Evolutionary conservation across 768 basidiomycete genomes (phyloP).

Genomic region (Pleurotus giganteus): DNA sequence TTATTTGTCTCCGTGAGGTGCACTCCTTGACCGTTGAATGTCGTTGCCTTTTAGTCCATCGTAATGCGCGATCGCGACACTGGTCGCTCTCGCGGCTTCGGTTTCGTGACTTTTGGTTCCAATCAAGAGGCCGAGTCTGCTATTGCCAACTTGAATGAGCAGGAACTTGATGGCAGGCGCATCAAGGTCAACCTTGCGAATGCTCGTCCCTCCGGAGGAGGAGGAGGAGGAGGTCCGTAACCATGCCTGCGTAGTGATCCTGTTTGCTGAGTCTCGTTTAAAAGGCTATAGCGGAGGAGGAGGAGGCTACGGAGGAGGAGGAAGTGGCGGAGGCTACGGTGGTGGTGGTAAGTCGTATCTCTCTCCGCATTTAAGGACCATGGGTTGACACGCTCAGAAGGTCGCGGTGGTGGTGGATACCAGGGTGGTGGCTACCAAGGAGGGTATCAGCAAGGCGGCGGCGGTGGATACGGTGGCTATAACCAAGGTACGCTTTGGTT

Average conservation of each 20-base stretch:
- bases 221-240: constrained; percentile 30
- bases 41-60: constrained; percentile 69
- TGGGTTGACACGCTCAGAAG: constrained; percentile 6
- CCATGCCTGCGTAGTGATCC: constrained; percentile 3
- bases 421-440: constrained; percentile 27
- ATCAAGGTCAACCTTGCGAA: constrained; percentile 89
- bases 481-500: constrained; percentile 13
- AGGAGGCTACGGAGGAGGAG: constrained; percentile 18
- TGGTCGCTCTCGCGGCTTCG: constrained; percentile 94
- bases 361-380: background rate
- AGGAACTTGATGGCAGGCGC: constrained; percentile 89
- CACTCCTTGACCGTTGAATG: constrained; percentile 35
- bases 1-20: constrained; percentile 22
- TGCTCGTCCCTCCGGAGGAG: constrained; percentile 54
- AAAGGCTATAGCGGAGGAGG: constrained; percentile 24
- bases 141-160: constrained; percentile 77
- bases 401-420: constrained; percentile 26
- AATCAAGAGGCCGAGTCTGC: constrained; percentile 72
- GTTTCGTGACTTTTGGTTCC: constrained; percentile 81
- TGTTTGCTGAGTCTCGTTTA: background rate
- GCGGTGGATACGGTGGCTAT: constrained; percentile 27
- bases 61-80: constrained; percentile 99
- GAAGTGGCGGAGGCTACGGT: constrained; percentile 18
- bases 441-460: constrained; percentile 16
- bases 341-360: constrained; percentile 15